Evolutionary conservation across 495 filamentous ascomycete species (phyloP).

Genomic region (Trichocladium antarcticum): DNA sequence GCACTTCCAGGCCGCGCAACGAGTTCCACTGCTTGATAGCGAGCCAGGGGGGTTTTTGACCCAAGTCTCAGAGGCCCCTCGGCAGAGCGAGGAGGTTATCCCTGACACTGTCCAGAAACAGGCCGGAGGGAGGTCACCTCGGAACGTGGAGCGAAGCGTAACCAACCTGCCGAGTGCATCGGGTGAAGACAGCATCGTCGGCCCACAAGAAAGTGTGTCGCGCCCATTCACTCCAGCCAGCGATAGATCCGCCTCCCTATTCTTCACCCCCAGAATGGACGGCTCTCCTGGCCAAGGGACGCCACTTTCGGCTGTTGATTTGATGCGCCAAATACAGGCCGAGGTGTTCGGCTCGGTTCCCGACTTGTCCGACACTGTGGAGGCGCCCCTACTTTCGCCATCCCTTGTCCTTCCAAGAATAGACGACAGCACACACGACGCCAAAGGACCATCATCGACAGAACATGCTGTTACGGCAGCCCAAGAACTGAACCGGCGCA

Average conservation of each 20-base stretch:
- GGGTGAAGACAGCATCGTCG: not conserved
- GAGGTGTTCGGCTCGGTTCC: not conserved
- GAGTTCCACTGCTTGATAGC: slow-evolving; percentile 17
- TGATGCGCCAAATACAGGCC: slow-evolving; percentile 14
- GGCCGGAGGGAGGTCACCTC: not conserved
- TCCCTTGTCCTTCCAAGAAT: slow-evolving; percentile 4
- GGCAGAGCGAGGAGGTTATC: slow-evolving; percentile 7
- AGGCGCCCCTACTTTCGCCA: slow-evolving; percentile 4
- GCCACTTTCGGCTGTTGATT: slow-evolving; percentile 24
- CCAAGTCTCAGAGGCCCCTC: slow-evolving; percentile 6
- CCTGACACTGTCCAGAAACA: slow-evolving; percentile 13
- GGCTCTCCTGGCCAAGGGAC: not conserved
- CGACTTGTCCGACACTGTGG: not conserved
- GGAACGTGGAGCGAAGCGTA: not conserved
- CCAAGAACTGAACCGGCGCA: slow-evolving; percentile 1
- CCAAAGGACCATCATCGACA: not conserved
- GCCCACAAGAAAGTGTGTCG: not conserved
- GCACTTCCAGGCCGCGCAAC: slow-evolving; percentile 23
- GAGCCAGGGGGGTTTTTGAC: slow-evolving; percentile 15
- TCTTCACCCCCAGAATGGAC: slow-evolving; percentile 19
- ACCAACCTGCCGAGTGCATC: not conserved
- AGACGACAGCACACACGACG: not conserved
- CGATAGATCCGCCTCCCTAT: not conserved
- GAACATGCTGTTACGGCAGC: slow-evolving; percentile 9
- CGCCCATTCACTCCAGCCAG: not conserved